Percentiles rank a stretch among this genome's conserved stretches.
phyloP scores from a whole-genome alignment of 2,329 filamentous ascomycete genomes.

The Capronia americana region DNA sequence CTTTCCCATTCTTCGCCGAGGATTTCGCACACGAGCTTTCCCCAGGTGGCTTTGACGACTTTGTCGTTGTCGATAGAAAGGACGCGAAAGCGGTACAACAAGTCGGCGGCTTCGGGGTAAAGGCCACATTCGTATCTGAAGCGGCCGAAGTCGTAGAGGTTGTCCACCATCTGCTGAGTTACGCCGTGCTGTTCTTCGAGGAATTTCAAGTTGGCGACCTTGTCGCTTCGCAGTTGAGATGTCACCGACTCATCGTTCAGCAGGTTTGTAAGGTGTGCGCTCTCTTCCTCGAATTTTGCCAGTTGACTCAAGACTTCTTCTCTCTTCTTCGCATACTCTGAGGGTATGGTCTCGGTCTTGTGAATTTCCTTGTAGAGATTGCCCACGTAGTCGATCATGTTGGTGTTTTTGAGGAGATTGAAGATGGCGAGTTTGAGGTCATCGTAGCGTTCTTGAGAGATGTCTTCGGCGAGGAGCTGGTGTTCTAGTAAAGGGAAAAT shows the following conservation, averaged over 20 bases:
- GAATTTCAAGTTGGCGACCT: constrained; percentile 98
- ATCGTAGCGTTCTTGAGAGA: constrained; percentile 65
- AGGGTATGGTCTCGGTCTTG: constrained; percentile 75
- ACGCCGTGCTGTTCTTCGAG: constrained; percentile 96
- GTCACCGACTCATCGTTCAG: constrained; percentile 89
- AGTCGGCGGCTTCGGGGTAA: constrained; percentile 86
- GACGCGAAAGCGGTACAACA: constrained; percentile 97
- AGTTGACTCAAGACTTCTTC: constrained; percentile 85
- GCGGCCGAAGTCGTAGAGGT: constrained; percentile 92
- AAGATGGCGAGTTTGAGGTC: constrained; percentile 88
- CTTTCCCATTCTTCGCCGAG: constrained; percentile 93
- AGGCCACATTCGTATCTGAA: constrained; percentile 98
- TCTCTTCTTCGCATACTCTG: constrained; percentile 86
- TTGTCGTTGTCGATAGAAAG: constrained; percentile 98
- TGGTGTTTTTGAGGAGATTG: constrained; percentile 92
- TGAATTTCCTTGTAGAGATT: constrained; percentile 90
- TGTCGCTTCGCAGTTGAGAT: constrained; percentile 89
- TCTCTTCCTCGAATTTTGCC: constrained; percentile 84
- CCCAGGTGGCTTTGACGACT: constrained; percentile 94
- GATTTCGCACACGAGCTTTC: constrained; percentile 95
- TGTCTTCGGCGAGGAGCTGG: constrained; percentile 79
- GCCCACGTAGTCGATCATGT: constrained; percentile 98
- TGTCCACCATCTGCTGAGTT: constrained; percentile 93
- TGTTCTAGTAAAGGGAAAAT: constrained; percentile 97
- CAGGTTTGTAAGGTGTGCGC: constrained; percentile 84